phyloP scores from a whole-genome alignment of 331 rosid species.

The Acacia concinna region DNA sequence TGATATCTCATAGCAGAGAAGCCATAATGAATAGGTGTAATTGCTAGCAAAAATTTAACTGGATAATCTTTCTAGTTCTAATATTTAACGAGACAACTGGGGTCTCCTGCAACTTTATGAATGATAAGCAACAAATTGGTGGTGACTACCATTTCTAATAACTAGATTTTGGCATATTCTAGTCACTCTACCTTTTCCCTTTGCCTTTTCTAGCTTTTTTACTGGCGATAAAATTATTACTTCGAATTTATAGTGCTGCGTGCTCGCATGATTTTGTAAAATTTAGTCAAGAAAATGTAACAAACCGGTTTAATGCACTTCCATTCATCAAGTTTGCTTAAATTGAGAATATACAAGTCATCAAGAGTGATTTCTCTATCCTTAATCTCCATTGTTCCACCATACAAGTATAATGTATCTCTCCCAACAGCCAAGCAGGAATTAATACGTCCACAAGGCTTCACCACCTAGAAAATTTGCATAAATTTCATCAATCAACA shows the following conservation, averaged over 20 bases:
- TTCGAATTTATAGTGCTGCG: background rate
- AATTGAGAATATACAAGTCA: slow-evolving; percentile 87
- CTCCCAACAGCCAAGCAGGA: slow-evolving; percentile 87
- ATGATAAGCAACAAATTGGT: slow-evolving; percentile 5
- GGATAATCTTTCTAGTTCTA: background rate
- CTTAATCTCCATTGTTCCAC: slow-evolving; percentile 96
- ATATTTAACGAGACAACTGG: background rate
- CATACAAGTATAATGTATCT: slow-evolving; percentile 83
- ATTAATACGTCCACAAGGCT: slow-evolving; percentile 97
- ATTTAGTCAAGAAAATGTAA: slow-evolving; percentile 26
- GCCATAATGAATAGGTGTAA: slow-evolving; percentile 16
- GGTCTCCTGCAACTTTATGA: background rate
- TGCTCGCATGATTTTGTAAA: slow-evolving; percentile 4
- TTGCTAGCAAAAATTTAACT: background rate
- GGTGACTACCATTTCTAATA: background rate
- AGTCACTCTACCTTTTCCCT: background rate
- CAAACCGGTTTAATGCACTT: slow-evolving; percentile 95
- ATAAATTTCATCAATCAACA: slow-evolving; percentile 28
- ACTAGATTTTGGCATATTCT: slow-evolving; percentile 3
- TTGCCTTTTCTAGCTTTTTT: background rate
- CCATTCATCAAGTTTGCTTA: slow-evolving; percentile 99
- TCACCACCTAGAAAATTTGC: slow-evolving; percentile 57
- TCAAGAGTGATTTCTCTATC: slow-evolving; percentile 93
- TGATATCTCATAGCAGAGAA: slow-evolving; percentile 27
- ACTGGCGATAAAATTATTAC: background rate